Conservation (phyloP, 164 flowering plant species). For the Kingdonia uniflora region DNA sequence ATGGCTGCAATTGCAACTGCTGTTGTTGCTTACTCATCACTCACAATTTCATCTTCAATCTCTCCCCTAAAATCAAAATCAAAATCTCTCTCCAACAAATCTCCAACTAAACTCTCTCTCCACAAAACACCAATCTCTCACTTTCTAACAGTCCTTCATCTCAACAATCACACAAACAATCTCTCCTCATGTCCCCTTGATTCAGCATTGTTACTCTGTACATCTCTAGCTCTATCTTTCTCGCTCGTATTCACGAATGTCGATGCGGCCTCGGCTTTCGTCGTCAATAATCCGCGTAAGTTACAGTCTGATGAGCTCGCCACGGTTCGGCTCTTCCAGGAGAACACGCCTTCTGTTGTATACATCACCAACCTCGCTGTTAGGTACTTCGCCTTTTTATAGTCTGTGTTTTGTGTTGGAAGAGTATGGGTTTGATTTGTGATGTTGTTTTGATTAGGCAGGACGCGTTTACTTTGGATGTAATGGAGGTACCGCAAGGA, state of each 20-base stretch:
- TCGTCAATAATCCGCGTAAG: constrained; percentile 55
- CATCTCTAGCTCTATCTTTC: constrained; percentile 60
- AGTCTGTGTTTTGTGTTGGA: background rate
- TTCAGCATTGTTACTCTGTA: constrained; percentile 39
- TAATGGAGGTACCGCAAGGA: constrained; percentile 94
- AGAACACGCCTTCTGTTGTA: constrained; percentile 96
- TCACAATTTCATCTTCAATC: too few species aligned
- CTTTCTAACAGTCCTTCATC: background rate
- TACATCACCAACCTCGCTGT: constrained; percentile 92
- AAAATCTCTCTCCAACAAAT: background rate
- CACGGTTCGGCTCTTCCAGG: constrained; percentile 83
- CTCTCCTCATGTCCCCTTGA: constrained; percentile 14
- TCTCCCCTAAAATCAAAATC: background rate
- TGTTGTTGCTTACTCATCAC: background rate
- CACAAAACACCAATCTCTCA: background rate
- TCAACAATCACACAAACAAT: background rate
- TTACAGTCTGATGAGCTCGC: constrained; percentile 94
- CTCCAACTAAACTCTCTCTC: background rate
- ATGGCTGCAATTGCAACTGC: too few species aligned
- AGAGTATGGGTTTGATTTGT: constrained; percentile 1
- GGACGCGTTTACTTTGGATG: constrained; percentile 92
- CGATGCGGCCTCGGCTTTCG: constrained; percentile 67
- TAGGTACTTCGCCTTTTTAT: constrained; percentile 24
- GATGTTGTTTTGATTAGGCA: constrained; percentile 40
- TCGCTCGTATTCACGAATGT: constrained; percentile 46